Evolutionary conservation across 805 yeast species (phyloP).

Genomic region (Scheffersomyces lignosus): DNA sequence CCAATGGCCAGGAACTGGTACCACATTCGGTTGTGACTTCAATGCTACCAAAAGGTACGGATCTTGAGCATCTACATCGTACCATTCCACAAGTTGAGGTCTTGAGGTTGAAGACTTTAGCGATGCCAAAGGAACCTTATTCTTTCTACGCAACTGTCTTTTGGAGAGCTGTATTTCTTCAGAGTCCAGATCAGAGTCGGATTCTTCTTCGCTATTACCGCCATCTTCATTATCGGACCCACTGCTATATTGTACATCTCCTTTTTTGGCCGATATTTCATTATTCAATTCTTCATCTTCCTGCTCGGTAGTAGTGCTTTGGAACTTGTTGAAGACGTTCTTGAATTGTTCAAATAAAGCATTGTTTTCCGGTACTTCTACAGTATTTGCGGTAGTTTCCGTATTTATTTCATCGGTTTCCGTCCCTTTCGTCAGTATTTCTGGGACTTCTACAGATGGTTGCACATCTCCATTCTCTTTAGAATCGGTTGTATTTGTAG

Average conservation of each 20-base stretch:
- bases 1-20: constrained; percentile 89
- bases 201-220: constrained; percentile 17
- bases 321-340: constrained; percentile 18
- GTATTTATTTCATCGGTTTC: no score
- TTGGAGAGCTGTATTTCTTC: constrained; percentile 35
- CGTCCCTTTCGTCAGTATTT: not conserved
- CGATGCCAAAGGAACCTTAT: constrained; percentile 64
- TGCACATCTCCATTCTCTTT: no score
- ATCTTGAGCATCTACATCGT: constrained; percentile 80
- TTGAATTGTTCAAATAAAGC: constrained; percentile 19
- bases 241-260: constrained; percentile 20
- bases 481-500: no score
- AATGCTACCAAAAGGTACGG: constrained; percentile 66
- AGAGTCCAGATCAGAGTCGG: constrained; percentile 21
- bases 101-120: constrained; percentile 58
- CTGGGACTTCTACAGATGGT: not conserved
- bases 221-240: constrained; percentile 21
- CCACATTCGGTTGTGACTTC: constrained; percentile 63
- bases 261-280: constrained; percentile 6
- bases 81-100: constrained; percentile 85
- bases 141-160: constrained; percentile 50
- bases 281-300: constrained; percentile 2
- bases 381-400: no score
- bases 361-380: not conserved
- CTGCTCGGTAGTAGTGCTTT: not conserved